Base-by-base conservation (phyloP, 768 basidiomycete genomes). In the Exidia glandulosa region DNA sequence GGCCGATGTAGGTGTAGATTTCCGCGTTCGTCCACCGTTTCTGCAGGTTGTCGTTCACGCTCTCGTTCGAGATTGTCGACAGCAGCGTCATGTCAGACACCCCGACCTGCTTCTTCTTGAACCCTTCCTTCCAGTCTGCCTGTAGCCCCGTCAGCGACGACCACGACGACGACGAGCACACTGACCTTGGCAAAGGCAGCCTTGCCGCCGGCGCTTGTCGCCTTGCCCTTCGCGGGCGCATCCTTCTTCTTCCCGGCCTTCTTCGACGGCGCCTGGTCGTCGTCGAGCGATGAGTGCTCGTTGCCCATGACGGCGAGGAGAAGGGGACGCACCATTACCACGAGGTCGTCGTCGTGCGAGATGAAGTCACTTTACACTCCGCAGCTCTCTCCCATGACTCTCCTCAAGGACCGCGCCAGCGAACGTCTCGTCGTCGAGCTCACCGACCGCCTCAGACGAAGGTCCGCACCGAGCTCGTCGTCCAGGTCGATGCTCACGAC, bases 51-150 rank as follows among this genome's bases (percentile, higher is more conserved):
- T 96, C 93, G 72, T 99, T 98, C 81, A 99, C 85, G 65, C 85
- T 87, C 68, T 98, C 95, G 72, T 99, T 96, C 72, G 90, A 93
- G 78, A 98, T 97, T 56, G 91, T 95, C 27, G 90, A 89, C 60
- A 99, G 77, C 62, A 99, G 77, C 9, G 96, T 99, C 96, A 99
- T 99, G 79, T 99, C 96, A 47, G 91, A 86, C 60, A 99, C 95
- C 59, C 96, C 96, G 63, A 94, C 87, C 74, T 91, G 88, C 76
- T 97, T 97, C 86, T 97, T 99, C 86, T 96, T 96, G 81, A 99
- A 99, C 3, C 94, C 94, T 69, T 98, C 95, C 74, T 95, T 95
- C 95, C 95, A 99, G 71, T 98, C 95, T 56, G 95, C 95, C 94
- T 98, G 64, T 58, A 23, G 52, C 57, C 34, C 60, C 57, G 52